A percentile compares a stretch with the other conserved stretches of the same genome.
phyloP scores from a whole-genome alignment of 164 flowering plant species.

The Platanus orientalis region DNA sequence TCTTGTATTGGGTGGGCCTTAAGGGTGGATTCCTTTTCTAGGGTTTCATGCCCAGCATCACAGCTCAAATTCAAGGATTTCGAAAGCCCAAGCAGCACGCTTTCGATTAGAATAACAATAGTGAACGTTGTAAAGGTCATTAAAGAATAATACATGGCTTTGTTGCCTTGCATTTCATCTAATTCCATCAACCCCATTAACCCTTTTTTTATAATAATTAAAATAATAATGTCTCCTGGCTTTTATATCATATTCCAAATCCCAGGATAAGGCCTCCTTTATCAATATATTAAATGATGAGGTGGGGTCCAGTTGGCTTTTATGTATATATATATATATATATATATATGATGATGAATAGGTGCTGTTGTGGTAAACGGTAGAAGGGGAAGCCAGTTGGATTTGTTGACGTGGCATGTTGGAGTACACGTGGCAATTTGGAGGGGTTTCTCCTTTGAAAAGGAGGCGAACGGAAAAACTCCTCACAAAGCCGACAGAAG shows the following conservation, averaged over 20 bases:
- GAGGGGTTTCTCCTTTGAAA: background rate
- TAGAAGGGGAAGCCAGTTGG: background rate
- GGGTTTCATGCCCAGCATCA: constrained; percentile 1
- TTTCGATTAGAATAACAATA: constrained; percentile 3
- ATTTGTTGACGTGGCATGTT: constrained; percentile 1
- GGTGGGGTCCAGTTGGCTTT: no score
- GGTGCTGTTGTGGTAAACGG: background rate
- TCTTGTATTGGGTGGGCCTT: no score
- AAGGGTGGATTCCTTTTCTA: background rate
- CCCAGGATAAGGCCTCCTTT: background rate
- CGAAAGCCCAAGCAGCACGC: constrained; percentile 12
- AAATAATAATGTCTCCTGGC: background rate
- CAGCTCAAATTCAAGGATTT: constrained; percentile 4
- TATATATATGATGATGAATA: no score
- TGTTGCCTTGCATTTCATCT: constrained; percentile 1
- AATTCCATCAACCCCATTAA: background rate
- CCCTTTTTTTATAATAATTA: no score
- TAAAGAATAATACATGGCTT: constrained; percentile 11
- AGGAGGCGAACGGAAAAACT: constrained; percentile 1
- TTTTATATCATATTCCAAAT: background rate
- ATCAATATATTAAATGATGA: no score
- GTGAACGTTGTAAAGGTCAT: background rate
- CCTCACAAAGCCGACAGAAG: background rate
- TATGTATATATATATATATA: no score
- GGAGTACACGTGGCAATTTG: constrained; percentile 1